These are phyloP conservation scores for Tilletia horrida DNA, from an alignment of 1,284 basidiomycete genomes.

Conservation along the genomic window DNA sequence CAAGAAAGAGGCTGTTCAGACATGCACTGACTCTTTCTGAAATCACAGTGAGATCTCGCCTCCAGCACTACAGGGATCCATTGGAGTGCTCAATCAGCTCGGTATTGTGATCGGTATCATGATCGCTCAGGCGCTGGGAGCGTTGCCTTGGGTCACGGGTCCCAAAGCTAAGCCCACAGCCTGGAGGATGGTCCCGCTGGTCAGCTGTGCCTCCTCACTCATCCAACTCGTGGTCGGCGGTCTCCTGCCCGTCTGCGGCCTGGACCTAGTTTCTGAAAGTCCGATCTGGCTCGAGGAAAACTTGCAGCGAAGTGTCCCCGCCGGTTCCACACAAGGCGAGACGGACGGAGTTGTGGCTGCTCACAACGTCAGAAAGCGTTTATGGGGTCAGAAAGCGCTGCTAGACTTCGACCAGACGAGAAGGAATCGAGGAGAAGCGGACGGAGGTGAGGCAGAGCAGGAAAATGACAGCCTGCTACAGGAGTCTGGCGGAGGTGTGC, in stretches of 20 bases:
- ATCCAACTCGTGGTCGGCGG: slow-evolving; percentile 43
- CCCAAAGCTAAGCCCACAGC: slow-evolving; percentile 26
- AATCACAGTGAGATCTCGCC: slow-evolving; percentile 72
- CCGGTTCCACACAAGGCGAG: slow-evolving; percentile 1
- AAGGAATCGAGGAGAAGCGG: slow-evolving; percentile 21
- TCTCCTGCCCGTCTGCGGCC: slow-evolving; percentile 34
- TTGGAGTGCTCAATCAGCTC: slow-evolving; percentile 74
- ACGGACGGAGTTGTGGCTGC: slow-evolving; percentile 29
- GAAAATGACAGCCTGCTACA: slow-evolving; percentile 24
- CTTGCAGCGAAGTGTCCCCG: not conserved
- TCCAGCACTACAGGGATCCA: slow-evolving; percentile 66
- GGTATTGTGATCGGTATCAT: slow-evolving; percentile 53
- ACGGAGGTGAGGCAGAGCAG: slow-evolving; percentile 5
- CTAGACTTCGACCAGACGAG: slow-evolving; percentile 7
- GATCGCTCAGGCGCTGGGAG: slow-evolving; percentile 55
- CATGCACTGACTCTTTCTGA: slow-evolving; percentile 18
- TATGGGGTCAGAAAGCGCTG: not conserved
- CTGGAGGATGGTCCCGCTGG: slow-evolving; percentile 56
- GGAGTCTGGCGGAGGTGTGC: not conserved
- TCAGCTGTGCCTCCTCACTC: slow-evolving; percentile 45
- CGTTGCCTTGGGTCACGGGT: slow-evolving; percentile 43
- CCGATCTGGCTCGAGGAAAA: slow-evolving; percentile 44
- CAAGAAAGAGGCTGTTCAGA: no score
- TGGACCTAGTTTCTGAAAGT: slow-evolving; percentile 31
- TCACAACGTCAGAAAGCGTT: not conserved